phyloP scores from a whole-genome alignment of 2,329 filamentous ascomycete species.

The Xylaria multiplex region DNA sequence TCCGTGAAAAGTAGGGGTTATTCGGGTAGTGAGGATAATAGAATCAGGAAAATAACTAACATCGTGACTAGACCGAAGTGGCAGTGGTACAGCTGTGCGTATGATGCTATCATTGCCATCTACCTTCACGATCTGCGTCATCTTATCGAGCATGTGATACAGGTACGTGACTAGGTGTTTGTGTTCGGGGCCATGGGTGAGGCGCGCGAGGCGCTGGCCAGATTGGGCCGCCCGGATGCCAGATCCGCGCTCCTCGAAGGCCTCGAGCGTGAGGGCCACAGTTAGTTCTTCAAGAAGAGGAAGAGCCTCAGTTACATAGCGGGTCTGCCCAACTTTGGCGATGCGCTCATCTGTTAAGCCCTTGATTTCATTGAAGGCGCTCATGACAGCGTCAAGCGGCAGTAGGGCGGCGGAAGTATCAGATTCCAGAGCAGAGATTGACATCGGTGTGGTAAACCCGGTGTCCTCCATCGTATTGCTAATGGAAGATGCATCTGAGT shows the following conservation, averaged over 20 bases:
- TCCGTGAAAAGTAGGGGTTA: too few species aligned
- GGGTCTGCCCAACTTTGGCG: slow-evolving; percentile 40
- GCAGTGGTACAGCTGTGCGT: background rate
- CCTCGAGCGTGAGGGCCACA: slow-evolving; percentile 45
- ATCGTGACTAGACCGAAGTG: background rate
- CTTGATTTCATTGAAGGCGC: slow-evolving; percentile 46
- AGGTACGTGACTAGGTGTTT: background rate
- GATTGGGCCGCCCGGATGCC: slow-evolving; percentile 36
- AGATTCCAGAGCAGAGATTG: too few species aligned
- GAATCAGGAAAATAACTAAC: too few species aligned
- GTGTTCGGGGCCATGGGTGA: slow-evolving; percentile 27
- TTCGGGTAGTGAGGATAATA: too few species aligned
- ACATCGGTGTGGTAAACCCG: too few species aligned
- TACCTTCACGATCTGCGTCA: background rate
- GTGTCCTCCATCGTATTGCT: too few species aligned
- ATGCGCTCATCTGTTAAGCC: slow-evolving; percentile 47
- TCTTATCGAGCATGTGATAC: slow-evolving; percentile 3
- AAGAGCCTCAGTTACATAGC: slow-evolving; percentile 44
- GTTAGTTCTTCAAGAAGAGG: slow-evolving; percentile 36
- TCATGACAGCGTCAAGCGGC: slow-evolving; percentile 37
- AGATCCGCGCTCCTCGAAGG: slow-evolving; percentile 50
- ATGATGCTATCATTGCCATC: background rate
- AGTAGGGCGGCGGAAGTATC: background rate
- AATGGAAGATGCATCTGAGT: background rate
- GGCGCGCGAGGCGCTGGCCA: slow-evolving; percentile 43